phyloP scores from a whole-genome alignment of 2,329 filamentous ascomycete genomes.

The Penicillium sp. region DNA sequence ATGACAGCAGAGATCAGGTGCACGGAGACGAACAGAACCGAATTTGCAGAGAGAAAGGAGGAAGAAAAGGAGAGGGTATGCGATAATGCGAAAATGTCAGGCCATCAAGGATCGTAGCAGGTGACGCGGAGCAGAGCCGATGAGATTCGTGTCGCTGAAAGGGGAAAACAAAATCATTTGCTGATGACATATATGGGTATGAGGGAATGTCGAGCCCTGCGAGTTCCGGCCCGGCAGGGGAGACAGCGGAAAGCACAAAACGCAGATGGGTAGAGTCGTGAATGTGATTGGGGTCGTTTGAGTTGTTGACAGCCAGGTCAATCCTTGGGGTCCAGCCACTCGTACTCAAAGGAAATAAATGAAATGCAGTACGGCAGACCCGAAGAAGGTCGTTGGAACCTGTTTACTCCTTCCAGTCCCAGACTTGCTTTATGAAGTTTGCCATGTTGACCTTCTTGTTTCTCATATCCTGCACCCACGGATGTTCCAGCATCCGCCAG shows the following conservation, averaged over 20 bases:
- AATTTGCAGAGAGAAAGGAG: neutral
- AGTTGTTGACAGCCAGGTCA: conserved; percentile 31
- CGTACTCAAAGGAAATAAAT: conserved; percentile 14
- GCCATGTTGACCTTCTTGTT: conserved; percentile 96
- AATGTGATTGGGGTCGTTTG: conserved; percentile 13
- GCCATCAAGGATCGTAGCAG: conserved; percentile 24
- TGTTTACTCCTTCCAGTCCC: conserved; percentile 80
- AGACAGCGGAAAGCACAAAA: conserved; percentile 9
- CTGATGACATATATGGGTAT: conserved; percentile 20
- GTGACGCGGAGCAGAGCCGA: conserved; percentile 19
- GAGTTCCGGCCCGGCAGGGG: conserved; percentile 23
- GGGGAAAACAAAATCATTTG: conserved; percentile 7
- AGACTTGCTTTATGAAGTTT: conserved; percentile 88
- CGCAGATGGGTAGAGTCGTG: conserved; percentile 10
- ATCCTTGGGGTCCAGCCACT: conserved; percentile 28
- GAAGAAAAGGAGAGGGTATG: neutral
- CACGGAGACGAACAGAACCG: conserved; percentile 15
- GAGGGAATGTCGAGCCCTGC: conserved; percentile 9
- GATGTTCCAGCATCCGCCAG: conserved; percentile 98
- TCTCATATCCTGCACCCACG: conserved; percentile 97
- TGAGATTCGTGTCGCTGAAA: conserved; percentile 11
- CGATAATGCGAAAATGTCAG: conserved; percentile 12
- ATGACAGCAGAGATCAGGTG: conserved; percentile 5
- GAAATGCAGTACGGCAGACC: conserved; percentile 9
- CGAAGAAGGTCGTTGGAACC: neutral